Base-by-base conservation (phyloP, 2,329 filamentous ascomycete genomes). In the Aschersonia sp. region DNA sequence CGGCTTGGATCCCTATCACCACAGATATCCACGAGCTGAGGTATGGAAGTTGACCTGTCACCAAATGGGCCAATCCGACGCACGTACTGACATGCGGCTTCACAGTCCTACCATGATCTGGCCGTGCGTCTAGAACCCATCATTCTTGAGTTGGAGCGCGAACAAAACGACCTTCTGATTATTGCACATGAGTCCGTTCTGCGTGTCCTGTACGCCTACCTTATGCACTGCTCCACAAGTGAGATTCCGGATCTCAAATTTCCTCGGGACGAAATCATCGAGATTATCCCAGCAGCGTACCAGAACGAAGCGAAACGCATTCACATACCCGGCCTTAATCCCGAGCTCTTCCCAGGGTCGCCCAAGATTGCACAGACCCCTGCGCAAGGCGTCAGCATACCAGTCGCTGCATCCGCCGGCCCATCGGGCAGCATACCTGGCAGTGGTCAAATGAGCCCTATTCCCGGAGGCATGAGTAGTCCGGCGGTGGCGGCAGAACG, bases 101-200 rank as follows among this genome's bases (percentile, higher is more conserved):
- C 14, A 42, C 40, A 95, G 85, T 97, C 90, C 7, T 98, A 98
- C 65, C 92, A 98, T 62, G 92, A 98, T 60, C 80, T 98, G 42
- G 92, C 92, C n/a, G 92, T 98, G 50, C 86, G 92, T 29, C 79
- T 98, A 44, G 92, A 98, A 63, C 94, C 92, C 41, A 95, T 98
- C 58, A 98, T 98, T 59, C 78, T 98, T 32, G 92, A 98, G 63
- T 77, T 98, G 11, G 92, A 98, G 69, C 83, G 92, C 42, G 92
- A 98, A 68, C 87, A 96, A 57, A 94, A 94, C 55, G 92, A 98
- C 61, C 75, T 98, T n/a, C 76, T 98, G 47, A 96, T 98, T 60
- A 96, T 98, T 55, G 92, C 92, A 1, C 92, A 98, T 63, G 92
- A 98, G 64, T 94, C 87, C 46, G 92, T 98, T n/a, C 75, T 98